A percentile compares a stretch with the other conserved stretches of the same genome.
Evolutionary conservation across 495 filamentous ascomycete genomes (phyloP).

Genomic region (Neurospora tetraspora): DNA sequence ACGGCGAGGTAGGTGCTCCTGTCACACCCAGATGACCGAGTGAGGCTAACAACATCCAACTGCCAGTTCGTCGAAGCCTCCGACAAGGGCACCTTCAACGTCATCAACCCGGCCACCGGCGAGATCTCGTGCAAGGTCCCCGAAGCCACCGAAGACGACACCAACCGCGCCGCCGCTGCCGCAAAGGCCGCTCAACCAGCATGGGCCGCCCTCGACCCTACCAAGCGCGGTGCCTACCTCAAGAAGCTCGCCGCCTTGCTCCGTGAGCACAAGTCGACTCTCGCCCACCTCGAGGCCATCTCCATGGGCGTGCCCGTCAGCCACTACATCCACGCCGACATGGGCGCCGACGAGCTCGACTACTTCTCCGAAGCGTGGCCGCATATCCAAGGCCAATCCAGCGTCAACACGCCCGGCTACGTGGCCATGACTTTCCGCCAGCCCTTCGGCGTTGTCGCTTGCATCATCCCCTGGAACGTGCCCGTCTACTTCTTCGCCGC

Average conservation of each 20-base stretch:
- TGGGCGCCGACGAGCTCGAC: slow-evolving; percentile 16
- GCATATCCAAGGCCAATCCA: slow-evolving; percentile 58
- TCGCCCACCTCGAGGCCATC: slow-evolving; percentile 44
- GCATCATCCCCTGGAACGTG: slow-evolving; percentile 91
- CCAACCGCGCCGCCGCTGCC: slow-evolving; percentile 47
- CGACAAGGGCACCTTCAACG: slow-evolving; percentile 22
- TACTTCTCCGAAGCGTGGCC: slow-evolving; percentile 28
- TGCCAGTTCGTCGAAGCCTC: slow-evolving; percentile 28
- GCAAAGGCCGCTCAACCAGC: slow-evolving; percentile 49
- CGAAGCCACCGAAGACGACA: slow-evolving; percentile 34
- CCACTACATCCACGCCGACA: slow-evolving; percentile 17
- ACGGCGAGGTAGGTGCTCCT: slow-evolving; percentile 21
- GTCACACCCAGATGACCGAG: too few species aligned
- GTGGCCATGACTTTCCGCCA: slow-evolving; percentile 83
- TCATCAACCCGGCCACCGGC: slow-evolving; percentile 24
- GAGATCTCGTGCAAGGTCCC: slow-evolving; percentile 17
- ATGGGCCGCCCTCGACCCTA: slow-evolving; percentile 41
- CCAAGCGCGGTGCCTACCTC: slow-evolving; percentile 34
- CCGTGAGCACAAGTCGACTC: slow-evolving; percentile 31
- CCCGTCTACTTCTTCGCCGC: slow-evolving; percentile 75
- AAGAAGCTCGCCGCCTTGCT: slow-evolving; percentile 44
- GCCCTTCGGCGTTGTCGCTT: slow-evolving; percentile 80
- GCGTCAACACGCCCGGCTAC: slow-evolving; percentile 67
- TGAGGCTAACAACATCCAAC: neutral
- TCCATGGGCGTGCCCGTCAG: slow-evolving; percentile 39